Evolutionary conservation across 1,284 basidiomycete genomes (phyloP).

Genomic region (Mycosarcoma maydis): DNA sequence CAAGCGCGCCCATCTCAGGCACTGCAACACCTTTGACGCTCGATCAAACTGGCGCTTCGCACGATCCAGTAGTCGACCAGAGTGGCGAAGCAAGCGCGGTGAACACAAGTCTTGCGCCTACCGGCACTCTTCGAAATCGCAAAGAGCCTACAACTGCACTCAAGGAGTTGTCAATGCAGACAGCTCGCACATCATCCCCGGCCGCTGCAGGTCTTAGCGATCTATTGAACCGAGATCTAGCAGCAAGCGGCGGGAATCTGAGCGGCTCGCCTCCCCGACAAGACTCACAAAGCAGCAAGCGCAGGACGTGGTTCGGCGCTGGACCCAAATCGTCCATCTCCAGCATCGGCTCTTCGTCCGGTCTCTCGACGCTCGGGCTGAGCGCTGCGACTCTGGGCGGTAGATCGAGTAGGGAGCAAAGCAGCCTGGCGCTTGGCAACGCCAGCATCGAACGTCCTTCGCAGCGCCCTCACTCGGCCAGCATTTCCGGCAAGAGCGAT

Average conservation of each 20-base stretch:
- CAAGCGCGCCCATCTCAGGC: constrained; percentile 44
- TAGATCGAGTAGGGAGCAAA: constrained; percentile 41
- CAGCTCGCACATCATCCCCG: constrained; percentile 30
- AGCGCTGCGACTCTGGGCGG: constrained; percentile 19
- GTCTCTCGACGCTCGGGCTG: constrained; percentile 30
- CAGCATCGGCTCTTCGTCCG: constrained; percentile 27
- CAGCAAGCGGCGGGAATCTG: constrained; percentile 27
- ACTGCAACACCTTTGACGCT: constrained; percentile 27
- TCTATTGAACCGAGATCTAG: constrained; percentile 41
- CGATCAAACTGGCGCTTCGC: constrained; percentile 6
- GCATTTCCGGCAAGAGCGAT: constrained; percentile 19
- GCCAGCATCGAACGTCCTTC: constrained; percentile 50
- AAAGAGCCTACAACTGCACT: constrained; percentile 14
- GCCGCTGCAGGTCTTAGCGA: constrained; percentile 47
- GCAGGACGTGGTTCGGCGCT: constrained; percentile 45
- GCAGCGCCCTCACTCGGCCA: constrained; percentile 25
- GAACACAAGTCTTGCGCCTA: constrained; percentile 6
- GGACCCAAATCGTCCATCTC: constrained; percentile 22
- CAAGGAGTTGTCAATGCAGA: constrained; percentile 12
- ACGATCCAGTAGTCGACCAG: background rate
- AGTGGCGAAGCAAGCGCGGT: constrained; percentile 21
- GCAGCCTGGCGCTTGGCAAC: constrained; percentile 57
- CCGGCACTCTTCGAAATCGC: constrained; percentile 32
- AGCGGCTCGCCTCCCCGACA: constrained; percentile 32
- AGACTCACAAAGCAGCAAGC: constrained; percentile 30